A percentile compares a stretch with the other conserved stretches of the same genome.
Evolutionary conservation across 208 protist genomes (phyloP).

Genomic region (Acanthamoeba castellanii): DNA sequence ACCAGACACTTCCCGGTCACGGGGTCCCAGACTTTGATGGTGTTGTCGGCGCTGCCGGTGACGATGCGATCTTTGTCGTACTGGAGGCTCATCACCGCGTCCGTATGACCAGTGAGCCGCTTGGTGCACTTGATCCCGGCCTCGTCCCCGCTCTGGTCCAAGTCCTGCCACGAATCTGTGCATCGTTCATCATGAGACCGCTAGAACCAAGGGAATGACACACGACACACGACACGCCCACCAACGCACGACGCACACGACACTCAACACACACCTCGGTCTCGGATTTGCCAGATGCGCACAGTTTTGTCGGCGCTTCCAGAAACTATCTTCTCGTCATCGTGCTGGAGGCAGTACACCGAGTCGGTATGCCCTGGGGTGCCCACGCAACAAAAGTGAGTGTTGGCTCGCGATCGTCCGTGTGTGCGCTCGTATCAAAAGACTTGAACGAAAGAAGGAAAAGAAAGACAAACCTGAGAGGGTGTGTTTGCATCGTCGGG

Average conservation of each 20-base stretch:
- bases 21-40: constrained; percentile 58
- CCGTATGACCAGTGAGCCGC: constrained; percentile 18
- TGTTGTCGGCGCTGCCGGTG: constrained; percentile 64
- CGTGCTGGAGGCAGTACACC: constrained; percentile 65
- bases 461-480: background rate
- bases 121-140: constrained; percentile 27
- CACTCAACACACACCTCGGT: background rate
- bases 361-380: constrained; percentile 35
- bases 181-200: background rate
- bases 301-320: constrained; percentile 47
- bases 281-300: constrained; percentile 43
- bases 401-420: too few species aligned
- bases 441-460: background rate
- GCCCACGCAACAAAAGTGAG: too few species aligned
- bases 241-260: background rate
- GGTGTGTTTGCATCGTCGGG: constrained; percentile 24
- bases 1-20: constrained; percentile 52
- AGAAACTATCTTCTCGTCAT: constrained; percentile 20
- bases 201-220: too few species aligned
- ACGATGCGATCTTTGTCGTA: constrained; percentile 50
- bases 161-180: background rate
- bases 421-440: background rate
- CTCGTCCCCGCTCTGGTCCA: constrained; percentile 6
- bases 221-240: background rate
- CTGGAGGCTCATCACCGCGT: constrained; percentile 57